These are phyloP conservation scores for Kuraishia ogatae DNA, from an alignment of 805 yeast genomes.

Conservation along the genomic window DNA sequence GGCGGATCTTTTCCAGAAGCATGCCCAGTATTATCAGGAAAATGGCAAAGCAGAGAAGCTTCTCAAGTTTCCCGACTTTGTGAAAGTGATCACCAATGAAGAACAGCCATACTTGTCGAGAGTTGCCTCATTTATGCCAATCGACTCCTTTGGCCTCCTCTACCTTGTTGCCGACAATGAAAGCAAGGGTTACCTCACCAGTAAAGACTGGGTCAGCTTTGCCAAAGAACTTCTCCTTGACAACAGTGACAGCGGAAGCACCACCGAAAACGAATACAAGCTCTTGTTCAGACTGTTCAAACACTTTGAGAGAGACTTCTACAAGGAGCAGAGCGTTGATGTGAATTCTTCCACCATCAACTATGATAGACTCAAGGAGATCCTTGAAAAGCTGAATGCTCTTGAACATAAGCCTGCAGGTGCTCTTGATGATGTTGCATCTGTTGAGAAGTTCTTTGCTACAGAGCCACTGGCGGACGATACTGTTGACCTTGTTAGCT, in stretches of 20 bases:
- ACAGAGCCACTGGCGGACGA: background rate
- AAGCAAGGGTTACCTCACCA: constrained; percentile 44
- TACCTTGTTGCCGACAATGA: constrained; percentile 74
- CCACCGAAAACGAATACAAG: constrained; percentile 31
- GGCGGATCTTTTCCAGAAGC: constrained; percentile 32
- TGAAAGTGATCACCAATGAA: constrained; percentile 34
- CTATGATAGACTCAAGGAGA: constrained; percentile 12
- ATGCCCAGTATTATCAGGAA: constrained; percentile 26
- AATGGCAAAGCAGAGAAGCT: constrained; percentile 19
- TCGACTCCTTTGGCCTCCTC: constrained; percentile 59
- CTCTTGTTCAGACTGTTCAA: constrained; percentile 46
- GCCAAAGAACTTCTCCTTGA: constrained; percentile 40
- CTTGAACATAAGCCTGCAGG: background rate
- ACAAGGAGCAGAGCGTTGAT: constrained; percentile 5
- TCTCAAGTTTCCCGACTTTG: constrained; percentile 31
- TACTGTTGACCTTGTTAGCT: constrained; percentile 9
- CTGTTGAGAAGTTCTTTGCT: constrained; percentile 2
- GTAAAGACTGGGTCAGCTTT: constrained; percentile 66
- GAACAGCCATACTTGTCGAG: constrained; percentile 24
- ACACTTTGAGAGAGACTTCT: constrained; percentile 29
- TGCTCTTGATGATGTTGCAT: background rate
- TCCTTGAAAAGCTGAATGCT: constrained; percentile 13
- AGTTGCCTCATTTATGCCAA: constrained; percentile 29
- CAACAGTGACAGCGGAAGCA: constrained; percentile 28
- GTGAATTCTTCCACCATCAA: constrained; percentile 8